Percentiles rank a stretch among this genome's conserved stretches.
Conservation (phyloP, 345 rosid genomes). For the Chamaenerion angustifolium region DNA sequence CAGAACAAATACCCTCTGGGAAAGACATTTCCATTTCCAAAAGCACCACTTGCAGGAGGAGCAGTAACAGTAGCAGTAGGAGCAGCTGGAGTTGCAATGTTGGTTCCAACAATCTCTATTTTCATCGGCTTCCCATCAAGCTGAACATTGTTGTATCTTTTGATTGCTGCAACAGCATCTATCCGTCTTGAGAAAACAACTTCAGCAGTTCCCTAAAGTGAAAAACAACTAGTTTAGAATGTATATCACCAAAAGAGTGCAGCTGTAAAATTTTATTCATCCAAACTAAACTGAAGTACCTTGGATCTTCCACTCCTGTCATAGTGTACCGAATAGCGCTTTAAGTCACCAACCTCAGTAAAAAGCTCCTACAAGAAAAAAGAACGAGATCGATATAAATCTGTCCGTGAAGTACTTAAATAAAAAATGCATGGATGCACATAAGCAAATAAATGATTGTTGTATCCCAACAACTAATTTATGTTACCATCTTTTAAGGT, state of each 20-base stretch:
- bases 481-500: no score
- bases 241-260: constrained; percentile 12
- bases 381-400: neutral
- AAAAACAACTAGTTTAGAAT: constrained; percentile 21
- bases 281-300: constrained; percentile 43
- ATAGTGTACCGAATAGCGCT: constrained; percentile 60
- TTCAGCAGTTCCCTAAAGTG: constrained; percentile 85
- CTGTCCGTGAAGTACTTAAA: neutral
- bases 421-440: no score
- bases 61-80: constrained; percentile 3
- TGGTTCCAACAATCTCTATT: constrained; percentile 32
- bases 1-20: constrained; percentile 15
- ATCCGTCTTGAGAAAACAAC: constrained; percentile 56
- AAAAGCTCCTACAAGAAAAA: constrained; percentile 48
- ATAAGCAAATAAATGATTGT: no score
- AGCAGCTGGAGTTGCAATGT: constrained; percentile 5
- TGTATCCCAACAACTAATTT: no score
- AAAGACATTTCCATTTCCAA: constrained; percentile 1
- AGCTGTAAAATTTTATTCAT: constrained; percentile 19
- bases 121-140: constrained; percentile 96
- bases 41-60: no score
- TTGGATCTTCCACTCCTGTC: constrained; percentile 91
- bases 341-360: constrained; percentile 83
- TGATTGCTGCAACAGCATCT: constrained; percentile 76
- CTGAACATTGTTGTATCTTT: constrained; percentile 81